Percentiles rank a stretch among this genome's conserved stretches.
phyloP scores from a whole-genome alignment of 1,139 yeast species.

The Hanseniaspora gamundiae region DNA sequence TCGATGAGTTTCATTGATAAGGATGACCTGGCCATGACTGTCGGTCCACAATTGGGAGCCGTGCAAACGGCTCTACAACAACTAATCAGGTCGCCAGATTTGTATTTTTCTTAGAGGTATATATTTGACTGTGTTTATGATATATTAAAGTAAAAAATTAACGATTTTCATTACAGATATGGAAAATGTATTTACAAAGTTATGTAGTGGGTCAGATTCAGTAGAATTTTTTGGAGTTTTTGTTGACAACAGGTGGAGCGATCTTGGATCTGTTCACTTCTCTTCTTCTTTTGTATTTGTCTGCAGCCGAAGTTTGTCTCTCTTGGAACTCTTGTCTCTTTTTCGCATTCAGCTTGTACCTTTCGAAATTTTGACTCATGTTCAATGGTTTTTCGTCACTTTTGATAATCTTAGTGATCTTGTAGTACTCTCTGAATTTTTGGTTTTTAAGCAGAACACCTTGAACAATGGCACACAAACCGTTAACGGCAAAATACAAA shows the following conservation, averaged over 20 bases:
- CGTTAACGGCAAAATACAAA: constrained; percentile 73
- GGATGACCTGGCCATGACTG: constrained; percentile 28
- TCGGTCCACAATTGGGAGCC: constrained; percentile 33
- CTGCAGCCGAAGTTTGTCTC: constrained; percentile 1
- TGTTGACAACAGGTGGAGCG: background rate
- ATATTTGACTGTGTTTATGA: too few species aligned
- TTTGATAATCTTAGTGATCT: background rate
- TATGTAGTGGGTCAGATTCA: background rate
- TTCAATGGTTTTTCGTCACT: background rate
- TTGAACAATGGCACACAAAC: constrained; percentile 62
- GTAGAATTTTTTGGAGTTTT: background rate
- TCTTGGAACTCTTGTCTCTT: constrained; percentile 2
- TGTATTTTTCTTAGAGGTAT: constrained; percentile 6
- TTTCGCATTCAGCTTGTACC: background rate
- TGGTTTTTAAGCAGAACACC: constrained; percentile 50
- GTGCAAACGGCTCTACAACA: constrained; percentile 29
- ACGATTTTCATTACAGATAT: too few species aligned
- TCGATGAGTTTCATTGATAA: constrained; percentile 43
- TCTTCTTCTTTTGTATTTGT: constrained; percentile 2
- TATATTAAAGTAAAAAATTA: too few species aligned
- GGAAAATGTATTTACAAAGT: too few species aligned
- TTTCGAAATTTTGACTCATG: constrained; percentile 1
- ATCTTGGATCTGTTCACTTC: background rate
- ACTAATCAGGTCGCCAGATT: constrained; percentile 26
- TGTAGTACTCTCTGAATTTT: constrained; percentile 34